These are phyloP conservation scores for Aphanocladium album DNA, from an alignment of 2,329 filamentous ascomycete genomes.

Conservation along the genomic window DNA sequence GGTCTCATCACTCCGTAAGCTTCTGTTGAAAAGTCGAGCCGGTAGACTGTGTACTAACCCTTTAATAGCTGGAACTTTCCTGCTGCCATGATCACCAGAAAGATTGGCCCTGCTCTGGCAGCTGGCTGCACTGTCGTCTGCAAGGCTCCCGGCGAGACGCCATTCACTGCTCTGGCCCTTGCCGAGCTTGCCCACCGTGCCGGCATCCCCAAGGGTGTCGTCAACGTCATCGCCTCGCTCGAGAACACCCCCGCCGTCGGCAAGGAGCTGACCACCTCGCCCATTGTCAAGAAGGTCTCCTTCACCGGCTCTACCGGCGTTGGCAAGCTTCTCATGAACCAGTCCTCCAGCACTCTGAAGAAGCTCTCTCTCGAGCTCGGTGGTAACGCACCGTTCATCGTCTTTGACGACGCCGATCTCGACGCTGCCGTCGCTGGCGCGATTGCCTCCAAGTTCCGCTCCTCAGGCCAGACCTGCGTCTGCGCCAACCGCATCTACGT, in stretches of 20 bases:
- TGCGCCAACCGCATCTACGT: conserved; percentile 81
- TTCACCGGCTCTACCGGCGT: conserved; percentile 79
- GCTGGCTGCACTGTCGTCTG: conserved; percentile 93
- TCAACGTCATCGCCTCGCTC: conserved; percentile 80
- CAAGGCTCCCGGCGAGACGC: conserved; percentile 89
- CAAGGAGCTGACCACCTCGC: conserved; percentile 64
- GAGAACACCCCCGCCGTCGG: conserved; percentile 79
- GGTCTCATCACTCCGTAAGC: conserved; percentile 69
- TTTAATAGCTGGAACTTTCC: conserved; percentile 72
- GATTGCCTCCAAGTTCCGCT: conserved; percentile 85
- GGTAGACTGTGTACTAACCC: not conserved
- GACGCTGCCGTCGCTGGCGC: conserved; percentile 80
- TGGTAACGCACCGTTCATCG: conserved; percentile 92
- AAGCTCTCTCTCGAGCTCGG: conserved; percentile 82
- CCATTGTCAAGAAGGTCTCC: conserved; percentile 79
- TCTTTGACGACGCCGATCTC: conserved; percentile 91
- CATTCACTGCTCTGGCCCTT: conserved; percentile 81
- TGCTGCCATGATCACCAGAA: conserved; percentile 68
- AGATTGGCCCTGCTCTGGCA: conserved; percentile 70
- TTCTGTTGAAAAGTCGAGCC: not conserved
- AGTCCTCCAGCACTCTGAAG: conserved; percentile 80
- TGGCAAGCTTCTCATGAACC: conserved; percentile 79
- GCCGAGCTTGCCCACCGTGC: conserved; percentile 82
- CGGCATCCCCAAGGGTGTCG: conserved; percentile 82
- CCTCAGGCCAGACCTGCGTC: conserved; percentile 92